Evolutionary conservation across 2,329 filamentous ascomycete species (phyloP).

Genomic region (Sclerotinia nivalis): DNA sequence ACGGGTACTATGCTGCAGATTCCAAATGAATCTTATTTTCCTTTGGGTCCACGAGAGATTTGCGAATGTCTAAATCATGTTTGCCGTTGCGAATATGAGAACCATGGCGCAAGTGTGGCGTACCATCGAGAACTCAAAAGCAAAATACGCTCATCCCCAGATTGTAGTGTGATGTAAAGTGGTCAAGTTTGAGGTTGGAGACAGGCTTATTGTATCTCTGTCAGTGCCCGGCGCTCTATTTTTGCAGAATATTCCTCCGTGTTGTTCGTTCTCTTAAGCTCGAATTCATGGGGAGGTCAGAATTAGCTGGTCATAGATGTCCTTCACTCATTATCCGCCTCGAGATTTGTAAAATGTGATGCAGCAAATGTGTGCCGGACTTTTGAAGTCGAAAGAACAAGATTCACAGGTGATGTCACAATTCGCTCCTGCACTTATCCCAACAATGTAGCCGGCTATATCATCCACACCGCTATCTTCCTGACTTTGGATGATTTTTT

Average conservation of each 20-base stretch:
- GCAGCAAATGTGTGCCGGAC: not conserved
- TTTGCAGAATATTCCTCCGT: not conserved
- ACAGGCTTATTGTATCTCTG: not conserved
- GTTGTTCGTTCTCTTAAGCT: not conserved
- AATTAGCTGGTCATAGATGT: too few species aligned
- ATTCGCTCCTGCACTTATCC: not conserved
- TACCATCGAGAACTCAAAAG: not conserved
- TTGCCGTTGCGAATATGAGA: not conserved
- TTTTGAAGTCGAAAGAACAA: not conserved
- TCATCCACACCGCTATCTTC: not conserved
- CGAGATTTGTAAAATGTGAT: not conserved
- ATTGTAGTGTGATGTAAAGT: not conserved
- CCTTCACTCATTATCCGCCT: too few species aligned
- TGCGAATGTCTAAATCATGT: not conserved
- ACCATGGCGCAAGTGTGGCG: not conserved
- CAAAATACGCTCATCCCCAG: not conserved
- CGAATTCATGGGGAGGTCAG: not conserved
- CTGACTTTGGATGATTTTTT: not conserved
- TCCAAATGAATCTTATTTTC: too few species aligned
- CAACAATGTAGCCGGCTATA: not conserved
- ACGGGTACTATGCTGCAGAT: too few species aligned
- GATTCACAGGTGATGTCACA: not conserved
- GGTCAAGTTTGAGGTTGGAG: not conserved
- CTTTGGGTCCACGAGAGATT: not conserved
- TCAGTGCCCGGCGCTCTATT: not conserved